Base-by-base conservation (phyloP, 2,329 filamentous ascomycete species). In the Curvularia verruculosa region DNA sequence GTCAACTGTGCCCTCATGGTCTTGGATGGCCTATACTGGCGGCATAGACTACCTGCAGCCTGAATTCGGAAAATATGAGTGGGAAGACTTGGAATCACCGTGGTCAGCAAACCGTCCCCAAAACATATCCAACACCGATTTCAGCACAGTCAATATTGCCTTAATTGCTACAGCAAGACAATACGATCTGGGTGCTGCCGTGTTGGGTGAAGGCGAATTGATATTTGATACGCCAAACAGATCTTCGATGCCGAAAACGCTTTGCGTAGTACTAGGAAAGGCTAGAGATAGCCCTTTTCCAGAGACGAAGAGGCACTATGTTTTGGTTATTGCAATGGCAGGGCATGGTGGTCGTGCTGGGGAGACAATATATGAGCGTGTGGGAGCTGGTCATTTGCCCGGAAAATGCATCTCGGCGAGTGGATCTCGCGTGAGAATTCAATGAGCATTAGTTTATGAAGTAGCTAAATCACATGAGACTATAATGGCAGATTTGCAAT, bases 11-110 rank as follows among this genome's bases (percentile, higher is more conserved):
- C 60, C 58, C 18, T 58, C 58, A 1, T 65, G 63, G 63, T 61
- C 58, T 5, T 63, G 63, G 60, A 65, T 63, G 63, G 55, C 55
- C 26, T 59, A 59, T 23, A 53, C 46, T 5, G 64, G 64, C 21
- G 61, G 58, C 6, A 66, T 67, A 23, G 52, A 64, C 21, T 67
- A 67, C 21, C 12, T 62, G 4, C 41, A 56, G 9, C 49, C 53
- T 7, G 28, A 36, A 0, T 67, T 56, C n/a, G n/a, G 34, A 1
- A n/a, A 31, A 3, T 49, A 41, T 3, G 58, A 63, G 9, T 67
- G 65, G 65, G 41, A 63, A 40, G 55, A 61, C 1, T 13, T 67
- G 6, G 23, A 52, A 41, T 51, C 47, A 2, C 28, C 41, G 0
- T 54, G 41, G 46, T 41, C 36, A 10, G 0, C 51, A 13, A 49